Evolutionary conservation across 225 moss, liverwort and hornwort species (phyloP), one percentile per base, ranked within the genome.

Genomic region (Pleurozium schreberi): DNA sequence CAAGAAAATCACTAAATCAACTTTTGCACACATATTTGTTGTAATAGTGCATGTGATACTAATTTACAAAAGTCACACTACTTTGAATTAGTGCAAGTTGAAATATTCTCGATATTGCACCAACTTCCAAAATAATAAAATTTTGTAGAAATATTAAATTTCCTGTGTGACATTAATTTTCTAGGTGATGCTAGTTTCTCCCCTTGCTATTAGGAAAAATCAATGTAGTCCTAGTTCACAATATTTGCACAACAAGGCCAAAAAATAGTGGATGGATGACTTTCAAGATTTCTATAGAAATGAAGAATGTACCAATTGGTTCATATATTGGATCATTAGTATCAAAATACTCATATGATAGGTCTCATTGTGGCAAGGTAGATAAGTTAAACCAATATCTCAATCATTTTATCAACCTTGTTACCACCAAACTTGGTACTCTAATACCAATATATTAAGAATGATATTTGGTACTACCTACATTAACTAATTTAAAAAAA

Each of bases 401-500:
- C 6, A 28, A 28, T 28, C 27, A 43, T 27, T 43, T 71, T 28
- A 43, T 1, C 9, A 43, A 27, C 1, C 2, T 1, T 0, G 1
- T 15, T 70, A 70, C 8, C 2, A 70, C 26, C 14, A 42, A 70
- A 70, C 3, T 70, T 0, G 14, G 2, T 21, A 26, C 2, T 15
- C 9, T 3, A 26, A 70, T 70, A 42, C 8, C 5, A 43, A 43
- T 70, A 15, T 1, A 43, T 3, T 42, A 43, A 14, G 0, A 70
- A 14, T 70, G 15, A 15, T 42, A 42, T 26, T 42, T 42, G 14
- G 3, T 25, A 6, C 8, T 26, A 43, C 4, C 9, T 70, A 36
- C 8, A 26, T 8, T 70, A 42, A 27, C 42, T 40, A 40, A 22
- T n/a, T 68, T 21, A 11, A 12, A 20, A 67, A 4, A 10, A 2